These are phyloP conservation scores for Hypomontagnella submonticulosa DNA, from an alignment of 495 filamentous ascomycete genomes.

Conservation along the genomic window DNA sequence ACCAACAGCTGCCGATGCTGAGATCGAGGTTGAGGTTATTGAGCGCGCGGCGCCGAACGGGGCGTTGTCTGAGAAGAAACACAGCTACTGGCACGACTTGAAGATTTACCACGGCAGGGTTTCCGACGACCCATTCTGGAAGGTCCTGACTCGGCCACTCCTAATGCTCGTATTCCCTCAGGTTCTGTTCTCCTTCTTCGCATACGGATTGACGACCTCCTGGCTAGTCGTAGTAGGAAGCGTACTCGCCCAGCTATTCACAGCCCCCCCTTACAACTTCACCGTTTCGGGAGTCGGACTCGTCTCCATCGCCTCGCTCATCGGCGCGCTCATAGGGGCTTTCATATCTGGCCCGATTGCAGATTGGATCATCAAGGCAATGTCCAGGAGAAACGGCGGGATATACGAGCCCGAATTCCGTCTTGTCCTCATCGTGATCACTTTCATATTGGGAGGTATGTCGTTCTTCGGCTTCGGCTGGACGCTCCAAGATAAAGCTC, in stretches of 20 bases:
- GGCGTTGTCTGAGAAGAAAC: conserved; percentile 43
- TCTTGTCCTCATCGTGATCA: conserved; percentile 54
- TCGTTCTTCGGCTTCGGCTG: conserved; percentile 59
- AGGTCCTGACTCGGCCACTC: conserved; percentile 52
- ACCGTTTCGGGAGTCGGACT: conserved; percentile 53
- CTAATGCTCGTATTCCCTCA: conserved; percentile 53
- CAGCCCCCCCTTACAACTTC: conserved; percentile 55
- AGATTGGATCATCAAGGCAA: conserved; percentile 51
- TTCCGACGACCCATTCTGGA: conserved; percentile 51
- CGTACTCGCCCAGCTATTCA: conserved; percentile 54
- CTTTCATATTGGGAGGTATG: conserved; percentile 50
- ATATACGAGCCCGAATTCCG: conserved; percentile 61
- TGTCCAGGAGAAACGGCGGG: conserved; percentile 56
- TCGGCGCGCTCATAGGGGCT: conserved; percentile 54
- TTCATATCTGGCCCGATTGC: conserved; percentile 51
- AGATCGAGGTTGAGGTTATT: conserved; percentile 23
- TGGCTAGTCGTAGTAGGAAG: conserved; percentile 57
- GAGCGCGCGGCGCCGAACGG: conserved; percentile 8
- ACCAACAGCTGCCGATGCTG: conserved; percentile 4
- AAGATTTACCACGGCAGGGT: conserved; percentile 52
- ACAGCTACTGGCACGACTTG: conserved; percentile 52
- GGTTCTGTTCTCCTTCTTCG: conserved; percentile 56
- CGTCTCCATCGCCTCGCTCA: conserved; percentile 52
- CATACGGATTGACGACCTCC: conserved; percentile 56
- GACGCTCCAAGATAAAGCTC: conserved; percentile 48